Percentiles rank a stretch among this genome's conserved stretches.
Conservation (phyloP, 2,329 filamentous ascomycete species). For the Curvularia eragrostidis region DNA sequence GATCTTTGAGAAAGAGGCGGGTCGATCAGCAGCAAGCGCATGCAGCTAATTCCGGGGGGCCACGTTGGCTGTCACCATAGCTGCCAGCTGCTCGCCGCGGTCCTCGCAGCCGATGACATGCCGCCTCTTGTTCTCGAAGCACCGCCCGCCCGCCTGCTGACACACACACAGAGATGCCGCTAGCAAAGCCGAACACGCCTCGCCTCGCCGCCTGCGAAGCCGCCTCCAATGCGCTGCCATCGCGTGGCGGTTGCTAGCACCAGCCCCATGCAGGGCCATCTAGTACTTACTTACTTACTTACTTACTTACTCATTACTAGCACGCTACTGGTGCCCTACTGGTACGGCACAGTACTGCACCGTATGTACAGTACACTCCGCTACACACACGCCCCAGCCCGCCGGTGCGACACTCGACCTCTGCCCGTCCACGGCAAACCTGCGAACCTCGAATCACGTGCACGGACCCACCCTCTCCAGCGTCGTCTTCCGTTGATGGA, state of each 20-base stretch:
- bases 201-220: not conserved
- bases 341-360: no score
- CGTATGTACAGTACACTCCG: no score
- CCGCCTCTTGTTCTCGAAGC: slow-evolving; percentile 31
- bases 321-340: no score
- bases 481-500: slow-evolving; percentile 41
- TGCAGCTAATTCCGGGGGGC: slow-evolving; percentile 50
- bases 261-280: no score
- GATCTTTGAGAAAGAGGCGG: slow-evolving; percentile 47
- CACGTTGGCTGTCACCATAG: slow-evolving; percentile 44
- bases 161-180: slow-evolving; percentile 14
- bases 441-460: slow-evolving; percentile 13
- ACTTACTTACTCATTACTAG: no score
- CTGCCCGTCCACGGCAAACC: not conserved
- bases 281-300: no score
- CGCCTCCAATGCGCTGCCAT: not conserved
- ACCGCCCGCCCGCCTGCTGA: slow-evolving; percentile 28
- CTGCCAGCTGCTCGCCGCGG: slow-evolving; percentile 7
- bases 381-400: no score
- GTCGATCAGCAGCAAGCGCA: slow-evolving; percentile 51
- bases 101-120: slow-evolving; percentile 33
- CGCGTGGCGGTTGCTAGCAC: not conserved
- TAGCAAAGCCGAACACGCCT: not conserved
- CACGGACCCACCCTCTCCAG: slow-evolving; percentile 30
- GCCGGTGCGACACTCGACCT: not conserved